These are phyloP conservation scores for Yamadazyma mexicana DNA, from an alignment of 1,139 yeast species.

Conservation along the genomic window DNA sequence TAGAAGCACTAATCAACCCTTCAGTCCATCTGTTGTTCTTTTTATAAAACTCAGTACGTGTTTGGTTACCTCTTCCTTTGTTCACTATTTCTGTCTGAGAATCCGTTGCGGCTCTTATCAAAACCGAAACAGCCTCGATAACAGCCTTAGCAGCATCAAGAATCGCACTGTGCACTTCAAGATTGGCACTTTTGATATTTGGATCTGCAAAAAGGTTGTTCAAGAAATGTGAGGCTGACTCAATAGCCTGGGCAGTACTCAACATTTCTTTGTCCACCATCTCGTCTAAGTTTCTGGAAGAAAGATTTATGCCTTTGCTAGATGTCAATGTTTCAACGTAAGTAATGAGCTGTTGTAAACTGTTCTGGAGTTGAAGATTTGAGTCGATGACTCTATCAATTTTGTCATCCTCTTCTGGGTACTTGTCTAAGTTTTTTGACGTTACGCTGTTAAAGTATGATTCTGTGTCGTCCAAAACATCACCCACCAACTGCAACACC, in stretches of 20 bases:
- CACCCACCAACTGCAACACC: slow-evolving; percentile 50
- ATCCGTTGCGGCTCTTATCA: slow-evolving; percentile 76
- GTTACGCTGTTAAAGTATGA: slow-evolving; percentile 61
- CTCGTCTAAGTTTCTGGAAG: slow-evolving; percentile 62
- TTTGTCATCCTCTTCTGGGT: slow-evolving; percentile 62
- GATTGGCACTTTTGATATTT: slow-evolving; percentile 55
- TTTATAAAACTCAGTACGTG: slow-evolving; percentile 77
- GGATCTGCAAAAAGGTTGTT: slow-evolving; percentile 56
- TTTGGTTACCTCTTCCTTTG: slow-evolving; percentile 64
- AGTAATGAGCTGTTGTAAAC: slow-evolving; percentile 58
- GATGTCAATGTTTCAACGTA: slow-evolving; percentile 57
- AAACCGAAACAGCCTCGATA: slow-evolving; percentile 72
- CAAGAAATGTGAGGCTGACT: slow-evolving; percentile 64
- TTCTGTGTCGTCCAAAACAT: slow-evolving; percentile 62
- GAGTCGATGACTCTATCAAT: slow-evolving; percentile 76
- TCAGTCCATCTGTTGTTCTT: slow-evolving; percentile 94
- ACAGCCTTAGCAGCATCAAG: slow-evolving; percentile 79
- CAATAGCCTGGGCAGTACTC: slow-evolving; percentile 69
- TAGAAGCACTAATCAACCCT: slow-evolving; percentile 88
- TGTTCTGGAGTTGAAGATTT: slow-evolving; percentile 72
- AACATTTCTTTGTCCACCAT: slow-evolving; percentile 72
- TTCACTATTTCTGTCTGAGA: slow-evolving; percentile 83
- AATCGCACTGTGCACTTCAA: slow-evolving; percentile 76
- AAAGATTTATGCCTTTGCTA: slow-evolving; percentile 39
- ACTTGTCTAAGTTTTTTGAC: slow-evolving; percentile 49